Evolutionary conservation across 2,329 filamentous ascomycete genomes (phyloP).

Genomic region (Pyrenochaeta sp.): DNA sequence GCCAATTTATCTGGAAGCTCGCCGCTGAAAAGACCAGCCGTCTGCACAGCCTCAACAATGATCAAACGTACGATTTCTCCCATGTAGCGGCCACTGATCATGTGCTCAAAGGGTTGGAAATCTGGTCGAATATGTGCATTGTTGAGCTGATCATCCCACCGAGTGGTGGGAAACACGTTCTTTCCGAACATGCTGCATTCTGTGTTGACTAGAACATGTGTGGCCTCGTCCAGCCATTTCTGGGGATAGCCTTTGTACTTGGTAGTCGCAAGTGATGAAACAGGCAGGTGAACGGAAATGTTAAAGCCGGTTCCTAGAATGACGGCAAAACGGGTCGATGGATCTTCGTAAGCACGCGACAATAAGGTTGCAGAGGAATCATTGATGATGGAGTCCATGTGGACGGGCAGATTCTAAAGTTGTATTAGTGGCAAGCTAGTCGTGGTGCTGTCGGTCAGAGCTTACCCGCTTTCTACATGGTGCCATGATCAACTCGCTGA

Average conservation of each 20-base stretch:
- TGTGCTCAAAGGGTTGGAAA: slow-evolving; percentile 72
- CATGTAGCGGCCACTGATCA: slow-evolving; percentile 70
- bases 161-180: slow-evolving; percentile 64
- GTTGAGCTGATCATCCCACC: slow-evolving; percentile 70
- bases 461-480: slow-evolving; percentile 62
- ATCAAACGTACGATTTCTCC: slow-evolving; percentile 71
- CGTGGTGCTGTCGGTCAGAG: slow-evolving; percentile 3
- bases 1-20: slow-evolving; percentile 63
- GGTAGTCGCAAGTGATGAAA: slow-evolving; percentile 59
- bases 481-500: slow-evolving; percentile 66
- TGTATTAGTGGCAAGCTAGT: slow-evolving; percentile 22
- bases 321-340: slow-evolving; percentile 68
- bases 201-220: slow-evolving; percentile 70
- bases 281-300: slow-evolving; percentile 68
- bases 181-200: slow-evolving; percentile 73
- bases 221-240: slow-evolving; percentile 65
- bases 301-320: slow-evolving; percentile 73
- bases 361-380: slow-evolving; percentile 69
- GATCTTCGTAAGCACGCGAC: slow-evolving; percentile 68
- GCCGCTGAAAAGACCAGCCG: slow-evolving; percentile 65
- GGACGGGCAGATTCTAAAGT: slow-evolving; percentile 61
- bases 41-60: slow-evolving; percentile 66
- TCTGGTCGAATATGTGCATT: slow-evolving; percentile 64
- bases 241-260: slow-evolving; percentile 66
- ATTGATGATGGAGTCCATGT: slow-evolving; percentile 70